Evolutionary conservation across 495 filamentous ascomycete genomes (phyloP), one percentile per base, ranked within the genome.

Genomic region (Neurospora intermedia): DNA sequence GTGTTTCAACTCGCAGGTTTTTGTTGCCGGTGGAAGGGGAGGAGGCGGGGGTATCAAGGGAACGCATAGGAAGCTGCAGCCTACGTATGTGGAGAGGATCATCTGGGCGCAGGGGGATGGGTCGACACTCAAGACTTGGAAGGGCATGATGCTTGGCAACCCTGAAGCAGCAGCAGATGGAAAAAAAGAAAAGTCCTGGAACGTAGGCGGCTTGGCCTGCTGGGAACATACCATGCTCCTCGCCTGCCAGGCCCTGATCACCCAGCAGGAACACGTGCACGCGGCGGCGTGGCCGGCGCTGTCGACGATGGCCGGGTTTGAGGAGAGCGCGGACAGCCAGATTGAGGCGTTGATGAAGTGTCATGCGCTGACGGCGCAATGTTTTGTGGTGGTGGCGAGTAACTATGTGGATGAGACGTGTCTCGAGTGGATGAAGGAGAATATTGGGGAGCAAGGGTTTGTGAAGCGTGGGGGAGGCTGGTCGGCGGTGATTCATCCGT

Each of bases 161-260:
- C 7, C 23, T 35, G 54, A 62, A 62, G 54, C 31, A 62, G 54
- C n/a, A n/a, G n/a, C 77, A 73, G 43, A 74, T 54, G 59, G 71
- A 43, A 18, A 9, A 43, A 18, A 9, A 66, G 18, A 62, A 16
- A 82, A 81, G 2, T 43, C 43, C 43, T 80, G 75, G 35, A 83
- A 82, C 9, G 75, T 87, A 6, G 85, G 85, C 18, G 82, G 80
- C 20, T 77, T 87, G n/a, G 81, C 83, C 2, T 87, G 85, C 76
- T 84, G 85, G 79, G 85, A 87, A 74, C 80, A 86, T 43, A 85
- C 85, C 69, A 85, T 83, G 75, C 84, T 81, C 66, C 81, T 77
- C 4, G 84, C 84, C 38, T 74, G 82, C 1, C 82, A 84, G 70
- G 81, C 83, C 31, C 75, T 84, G 40, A 82, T 84, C 35, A 74